Evolutionary conservation across 2,329 filamentous ascomycete species (phyloP).

Genomic region (Diplodia scrobiculata): DNA sequence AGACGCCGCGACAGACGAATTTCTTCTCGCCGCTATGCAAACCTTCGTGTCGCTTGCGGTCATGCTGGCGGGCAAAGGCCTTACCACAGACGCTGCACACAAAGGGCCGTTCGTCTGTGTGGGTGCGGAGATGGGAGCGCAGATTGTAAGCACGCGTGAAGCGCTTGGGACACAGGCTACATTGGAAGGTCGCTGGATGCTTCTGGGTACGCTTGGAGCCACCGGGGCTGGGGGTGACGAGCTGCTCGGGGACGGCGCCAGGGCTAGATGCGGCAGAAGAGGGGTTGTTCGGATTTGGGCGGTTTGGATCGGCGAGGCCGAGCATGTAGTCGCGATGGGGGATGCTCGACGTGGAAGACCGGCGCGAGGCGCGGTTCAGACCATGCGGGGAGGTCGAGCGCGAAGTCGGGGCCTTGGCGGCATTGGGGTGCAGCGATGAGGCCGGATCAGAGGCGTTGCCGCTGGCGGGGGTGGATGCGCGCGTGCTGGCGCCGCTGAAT

Average conservation of each 20-base stretch:
- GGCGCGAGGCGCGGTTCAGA: conserved; percentile 48
- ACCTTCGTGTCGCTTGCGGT: conserved; percentile 94
- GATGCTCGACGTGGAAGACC: conserved; percentile 56
- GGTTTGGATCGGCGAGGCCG: conserved; percentile 83
- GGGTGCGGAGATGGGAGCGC: conserved; percentile 89
- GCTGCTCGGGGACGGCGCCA: not conserved
- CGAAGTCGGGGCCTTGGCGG: conserved; percentile 43
- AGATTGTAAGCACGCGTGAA: conserved; percentile 97
- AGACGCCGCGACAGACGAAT: conserved; percentile 90
- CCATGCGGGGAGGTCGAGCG: conserved; percentile 53
- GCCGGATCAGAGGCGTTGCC: conserved; percentile 37
- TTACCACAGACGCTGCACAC: conserved; percentile 97
- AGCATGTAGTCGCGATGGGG: conserved; percentile 76
- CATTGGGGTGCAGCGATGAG: conserved; percentile 49
- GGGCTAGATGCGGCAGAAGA: conserved; percentile 11
- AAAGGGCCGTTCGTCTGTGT: conserved; percentile 95
- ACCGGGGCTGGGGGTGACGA: conserved; percentile 33
- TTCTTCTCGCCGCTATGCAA: conserved; percentile 98
- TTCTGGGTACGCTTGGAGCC: conserved; percentile 85
- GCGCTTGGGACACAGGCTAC: conserved; percentile 86
- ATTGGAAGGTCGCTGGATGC: conserved; percentile 96
- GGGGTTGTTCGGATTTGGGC: conserved; percentile 62
- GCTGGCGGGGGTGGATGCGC: conserved; percentile 47
- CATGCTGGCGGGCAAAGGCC: conserved; percentile 94
- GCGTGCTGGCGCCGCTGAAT: conserved; percentile 53